Percentiles rank a stretch among this genome's conserved stretches.
phyloP scores from a whole-genome alignment of 768 basidiomycete species.

The Agaricus subrufescens region DNA sequence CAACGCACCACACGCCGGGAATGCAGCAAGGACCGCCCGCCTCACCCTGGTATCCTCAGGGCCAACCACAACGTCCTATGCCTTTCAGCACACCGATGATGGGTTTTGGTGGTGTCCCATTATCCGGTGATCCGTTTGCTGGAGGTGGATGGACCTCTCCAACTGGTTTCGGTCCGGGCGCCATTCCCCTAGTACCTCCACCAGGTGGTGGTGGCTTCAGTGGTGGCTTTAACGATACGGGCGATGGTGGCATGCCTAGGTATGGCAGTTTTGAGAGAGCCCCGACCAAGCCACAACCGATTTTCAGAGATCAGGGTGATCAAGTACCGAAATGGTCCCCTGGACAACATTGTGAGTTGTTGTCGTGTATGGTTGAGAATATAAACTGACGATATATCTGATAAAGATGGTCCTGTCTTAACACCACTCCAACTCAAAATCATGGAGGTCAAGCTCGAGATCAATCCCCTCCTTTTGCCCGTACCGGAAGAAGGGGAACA shows the following conservation, averaged over 20 bases:
- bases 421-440: conserved; percentile 51
- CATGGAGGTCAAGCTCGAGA: conserved; percentile 37
- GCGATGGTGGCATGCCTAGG: neutral
- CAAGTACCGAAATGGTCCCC: conserved; percentile 4
- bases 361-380: no score
- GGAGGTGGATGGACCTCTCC: neutral
- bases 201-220: no score
- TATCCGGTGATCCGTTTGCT: neutral
- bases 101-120: no score
- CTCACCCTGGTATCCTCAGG: neutral
- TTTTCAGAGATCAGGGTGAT: neutral
- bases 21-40: neutral
- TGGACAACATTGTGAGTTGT: conserved; percentile 10
- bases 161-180: neutral
- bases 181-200: no score
- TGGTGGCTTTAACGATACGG: neutral
- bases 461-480: conserved; percentile 66
- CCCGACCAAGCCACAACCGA: no score
- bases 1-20: neutral
- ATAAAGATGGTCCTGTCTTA: conserved; percentile 49
- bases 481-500: conserved; percentile 34
- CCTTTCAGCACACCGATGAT: no score
- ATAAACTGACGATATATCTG: no score
- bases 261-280: no score
- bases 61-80: neutral